Percentiles rank a stretch among this genome's conserved stretches.
phyloP scores from a whole-genome alignment of 2,329 filamentous ascomycete genomes.

The Xylariaceae sp. region DNA sequence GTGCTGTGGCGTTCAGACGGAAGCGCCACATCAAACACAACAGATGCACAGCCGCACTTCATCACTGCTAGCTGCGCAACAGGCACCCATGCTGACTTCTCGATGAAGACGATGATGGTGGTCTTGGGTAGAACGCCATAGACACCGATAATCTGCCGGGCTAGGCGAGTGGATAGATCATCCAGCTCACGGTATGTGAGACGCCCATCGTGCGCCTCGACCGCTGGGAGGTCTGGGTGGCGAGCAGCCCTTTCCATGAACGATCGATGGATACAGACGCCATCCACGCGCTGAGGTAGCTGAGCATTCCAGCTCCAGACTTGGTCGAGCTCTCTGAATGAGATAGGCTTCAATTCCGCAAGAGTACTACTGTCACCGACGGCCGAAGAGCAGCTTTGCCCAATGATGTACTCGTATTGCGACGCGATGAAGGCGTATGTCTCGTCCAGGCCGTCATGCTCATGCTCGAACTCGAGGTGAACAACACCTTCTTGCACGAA shows the following conservation, averaged over 20 bases:
- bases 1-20: neutral
- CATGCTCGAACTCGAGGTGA: neutral
- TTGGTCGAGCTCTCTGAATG: neutral
- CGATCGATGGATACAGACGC: neutral
- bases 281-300: neutral
- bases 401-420: neutral
- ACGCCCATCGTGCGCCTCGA: conserved; percentile 5
- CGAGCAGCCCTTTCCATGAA: neutral
- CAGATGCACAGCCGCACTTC: conserved; percentile 1
- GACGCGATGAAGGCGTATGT: neutral
- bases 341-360: neutral
- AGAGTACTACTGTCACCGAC: neutral
- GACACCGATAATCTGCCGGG: neutral
- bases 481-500: neutral
- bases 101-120: conserved; percentile 5
- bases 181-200: conserved; percentile 5
- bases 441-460: neutral
- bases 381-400: neutral
- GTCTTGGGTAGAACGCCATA: neutral
- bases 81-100: conserved; percentile 6
- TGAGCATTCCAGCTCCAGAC: neutral
- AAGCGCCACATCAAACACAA: neutral
- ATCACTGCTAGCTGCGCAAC: conserved; percentile 6
- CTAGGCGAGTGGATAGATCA: conserved; percentile 1
- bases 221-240: conserved; percentile 5